Base-by-base conservation (phyloP, 805 yeast genomes). In the Suhomyces faveliae region DNA sequence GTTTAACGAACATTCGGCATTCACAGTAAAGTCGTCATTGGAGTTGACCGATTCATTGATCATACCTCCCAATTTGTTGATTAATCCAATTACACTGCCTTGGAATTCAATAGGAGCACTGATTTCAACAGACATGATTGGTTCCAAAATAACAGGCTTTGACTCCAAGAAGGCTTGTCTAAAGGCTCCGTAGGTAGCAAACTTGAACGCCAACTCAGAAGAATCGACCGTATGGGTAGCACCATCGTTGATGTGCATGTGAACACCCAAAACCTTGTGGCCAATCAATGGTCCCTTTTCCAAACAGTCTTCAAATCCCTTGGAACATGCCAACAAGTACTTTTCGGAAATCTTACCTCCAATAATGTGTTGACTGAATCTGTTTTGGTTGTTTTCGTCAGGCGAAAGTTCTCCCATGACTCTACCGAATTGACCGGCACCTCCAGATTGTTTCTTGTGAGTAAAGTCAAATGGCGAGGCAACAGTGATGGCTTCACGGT, bases 401-500 rank as follows among this genome's bases (percentile, higher is more conserved):
- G 90, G 83, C 5, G 76, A 70, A 71, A 91, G 67, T 48, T 76
- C 79, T 66, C 99, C 98, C 69, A 90, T 86, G 62, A 92, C 97
- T 74, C 91, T 85, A 70, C 96, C 99, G 66, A 84, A 94, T 77
- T 94, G 99, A 73, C 99, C 99, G 56, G 98, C 96, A 81, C 99
- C 99, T 70, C 99, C 99, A 63, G 92, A 81, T 76, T 94, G 99
- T 67, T 90, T 92, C 80, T 94, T 94, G 77, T 92, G 98, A 23
- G 96, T 86, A 73, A 85, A 89, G 67, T 94, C 98, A 63, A 94
- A 92, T 11, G 82, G 76, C 24, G 92, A 78, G 37, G 87, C 74
- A 2, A 78, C 66, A 30, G 87, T 74, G 55, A 92, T 83, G 35
- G 98, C 86, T 73, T 94, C 99, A 71, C 99, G 84, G 74, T 94